Evolutionary conservation across 2,329 filamentous ascomycete species (phyloP).

Genomic region (Chrysoporthe austroafricana): DNA sequence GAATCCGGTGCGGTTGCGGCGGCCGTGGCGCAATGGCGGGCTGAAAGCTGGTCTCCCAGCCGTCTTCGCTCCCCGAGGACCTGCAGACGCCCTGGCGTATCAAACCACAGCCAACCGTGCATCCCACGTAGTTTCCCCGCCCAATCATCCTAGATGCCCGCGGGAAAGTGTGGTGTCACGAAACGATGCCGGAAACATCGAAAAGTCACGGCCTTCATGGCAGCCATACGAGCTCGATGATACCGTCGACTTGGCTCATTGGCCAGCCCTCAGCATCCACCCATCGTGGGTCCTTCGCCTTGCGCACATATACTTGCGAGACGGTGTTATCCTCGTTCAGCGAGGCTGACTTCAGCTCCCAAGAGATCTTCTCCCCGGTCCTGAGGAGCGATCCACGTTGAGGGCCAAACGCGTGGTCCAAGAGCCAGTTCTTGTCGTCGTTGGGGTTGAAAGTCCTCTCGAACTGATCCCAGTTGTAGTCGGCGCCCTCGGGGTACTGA

Average conservation of each 20-base stretch:
- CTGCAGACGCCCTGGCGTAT: background rate
- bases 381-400: slow-evolving; percentile 35
- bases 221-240: slow-evolving; percentile 62
- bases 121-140: background rate
- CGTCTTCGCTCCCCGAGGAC: background rate
- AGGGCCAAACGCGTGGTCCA: slow-evolving; percentile 39
- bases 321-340: slow-evolving; percentile 54
- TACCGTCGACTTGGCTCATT: slow-evolving; percentile 58
- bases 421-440: slow-evolving; percentile 39
- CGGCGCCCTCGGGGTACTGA: slow-evolving; percentile 57
- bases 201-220: slow-evolving; percentile 34
- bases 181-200: background rate
- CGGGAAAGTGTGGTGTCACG: background rate
- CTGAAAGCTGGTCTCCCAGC: background rate
- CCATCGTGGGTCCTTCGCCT: slow-evolving; percentile 58
- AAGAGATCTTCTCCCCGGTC: slow-evolving; percentile 40
- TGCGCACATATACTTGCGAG: slow-evolving; percentile 57
- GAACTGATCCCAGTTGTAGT: slow-evolving; percentile 40
- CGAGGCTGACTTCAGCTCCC: slow-evolving; percentile 55
- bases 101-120: background rate
- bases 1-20: background rate
- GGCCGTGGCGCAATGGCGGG: background rate
- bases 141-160: background rate
- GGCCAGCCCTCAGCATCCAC: slow-evolving; percentile 47
- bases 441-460: slow-evolving; percentile 39